Evolutionary conservation across 495 filamentous ascomycete species (phyloP).

Genomic region (Amorphotheca resinae): DNA sequence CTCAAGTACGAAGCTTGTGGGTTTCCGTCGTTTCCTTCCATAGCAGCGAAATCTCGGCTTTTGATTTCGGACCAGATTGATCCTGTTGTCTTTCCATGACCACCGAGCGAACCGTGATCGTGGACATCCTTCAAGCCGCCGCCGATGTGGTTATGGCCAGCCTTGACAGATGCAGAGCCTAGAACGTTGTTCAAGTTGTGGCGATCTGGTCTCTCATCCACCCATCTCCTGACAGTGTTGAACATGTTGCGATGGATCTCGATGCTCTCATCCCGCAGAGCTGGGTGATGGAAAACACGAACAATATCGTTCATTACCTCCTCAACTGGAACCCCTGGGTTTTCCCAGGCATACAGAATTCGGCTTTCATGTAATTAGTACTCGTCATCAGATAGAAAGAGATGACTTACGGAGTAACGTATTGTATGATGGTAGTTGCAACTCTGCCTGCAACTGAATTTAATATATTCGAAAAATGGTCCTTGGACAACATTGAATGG

Average conservation of each 20-base stretch:
- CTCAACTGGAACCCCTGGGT: slow-evolving; percentile 62
- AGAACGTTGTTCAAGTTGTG: slow-evolving; percentile 57
- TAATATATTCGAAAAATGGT: slow-evolving; percentile 84
- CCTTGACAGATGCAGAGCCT: slow-evolving; percentile 65
- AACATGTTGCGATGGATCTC: slow-evolving; percentile 85
- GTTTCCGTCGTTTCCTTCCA: slow-evolving; percentile 20
- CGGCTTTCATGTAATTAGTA: slow-evolving; percentile 32
- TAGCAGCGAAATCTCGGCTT: slow-evolving; percentile 28
- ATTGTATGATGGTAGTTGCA: slow-evolving; percentile 66
- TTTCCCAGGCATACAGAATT: slow-evolving; percentile 81
- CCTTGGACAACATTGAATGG: slow-evolving; percentile 93
- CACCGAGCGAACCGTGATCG: slow-evolving; percentile 29
- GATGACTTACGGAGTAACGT: slow-evolving; percentile 53
- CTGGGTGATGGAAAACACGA: slow-evolving; percentile 81
- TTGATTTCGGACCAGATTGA: slow-evolving; percentile 41
- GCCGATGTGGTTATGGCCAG: slow-evolving; percentile 57
- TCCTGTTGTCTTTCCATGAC: slow-evolving; percentile 35
- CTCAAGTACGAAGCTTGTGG: slow-evolving; percentile 8
- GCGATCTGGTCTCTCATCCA: slow-evolving; percentile 47
- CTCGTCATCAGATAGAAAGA: not conserved
- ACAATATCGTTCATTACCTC: slow-evolving; percentile 68
- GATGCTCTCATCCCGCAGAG: slow-evolving; percentile 51
- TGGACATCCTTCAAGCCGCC: slow-evolving; percentile 12
- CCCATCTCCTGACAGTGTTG: slow-evolving; percentile 66
- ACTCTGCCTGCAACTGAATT: slow-evolving; percentile 81